These are phyloP conservation scores for Lolium perenne DNA, from an alignment of 176 grass and related monocot genomes.

Conservation along the genomic window DNA sequence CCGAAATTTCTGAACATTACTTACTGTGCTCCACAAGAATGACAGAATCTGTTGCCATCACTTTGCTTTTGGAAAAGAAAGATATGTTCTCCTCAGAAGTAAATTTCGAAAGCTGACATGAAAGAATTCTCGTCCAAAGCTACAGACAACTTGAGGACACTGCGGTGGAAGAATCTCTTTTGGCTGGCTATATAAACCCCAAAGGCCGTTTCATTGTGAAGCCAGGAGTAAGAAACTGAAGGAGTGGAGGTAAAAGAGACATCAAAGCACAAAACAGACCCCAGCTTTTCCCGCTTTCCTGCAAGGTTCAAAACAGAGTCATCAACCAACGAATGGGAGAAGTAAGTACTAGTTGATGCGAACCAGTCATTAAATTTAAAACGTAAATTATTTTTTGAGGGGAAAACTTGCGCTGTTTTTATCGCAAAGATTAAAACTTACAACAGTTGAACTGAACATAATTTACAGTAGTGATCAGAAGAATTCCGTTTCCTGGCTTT, in stretches of 20 bases:
- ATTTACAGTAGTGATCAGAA: not conserved
- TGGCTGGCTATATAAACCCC: conserved; percentile 34
- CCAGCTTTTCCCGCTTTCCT: no score
- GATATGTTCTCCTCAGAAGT: conserved; percentile 7
- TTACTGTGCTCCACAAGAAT: not conserved
- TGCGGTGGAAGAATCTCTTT: conserved; percentile 6
- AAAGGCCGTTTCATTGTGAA: not conserved
- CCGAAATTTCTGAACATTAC: not conserved
- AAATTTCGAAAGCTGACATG: conserved; percentile 22
- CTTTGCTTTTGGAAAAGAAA: conserved; percentile 20
- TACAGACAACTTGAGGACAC: not conserved
- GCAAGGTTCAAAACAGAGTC: not conserved
- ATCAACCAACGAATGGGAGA: conserved; percentile 21
- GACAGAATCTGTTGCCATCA: conserved; percentile 26
- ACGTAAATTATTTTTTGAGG: not conserved
- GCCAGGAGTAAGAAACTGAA: conserved; percentile 5
- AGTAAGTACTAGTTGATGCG: not conserved
- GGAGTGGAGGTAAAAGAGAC: not conserved
- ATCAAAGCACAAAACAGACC: not conserved
- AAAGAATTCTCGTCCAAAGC: conserved; percentile 6
- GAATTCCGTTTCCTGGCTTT: not conserved
- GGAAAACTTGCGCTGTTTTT: not conserved
- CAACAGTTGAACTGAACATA: not conserved
- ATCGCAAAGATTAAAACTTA: not conserved
- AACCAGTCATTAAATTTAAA: not conserved